Evolutionary conservation across 331 rosid species (phyloP).

Genomic region (Rosa hybrid): DNA sequence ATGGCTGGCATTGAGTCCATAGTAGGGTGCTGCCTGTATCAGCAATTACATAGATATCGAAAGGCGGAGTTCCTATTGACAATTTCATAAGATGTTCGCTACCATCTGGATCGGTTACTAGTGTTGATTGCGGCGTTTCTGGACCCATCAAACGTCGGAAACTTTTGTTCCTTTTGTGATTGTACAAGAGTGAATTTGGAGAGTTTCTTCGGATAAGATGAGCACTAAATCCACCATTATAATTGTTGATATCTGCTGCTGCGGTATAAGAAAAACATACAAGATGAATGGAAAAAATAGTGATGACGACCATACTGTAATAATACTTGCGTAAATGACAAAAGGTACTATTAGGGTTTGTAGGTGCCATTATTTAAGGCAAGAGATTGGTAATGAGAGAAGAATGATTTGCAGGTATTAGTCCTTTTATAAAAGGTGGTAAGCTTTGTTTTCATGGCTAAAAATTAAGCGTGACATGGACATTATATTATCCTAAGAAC

Average conservation of each 20-base stretch:
- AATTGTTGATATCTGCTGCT: neutral
- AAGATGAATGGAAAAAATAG: neutral
- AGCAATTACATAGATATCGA: neutral
- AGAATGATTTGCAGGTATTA: neutral
- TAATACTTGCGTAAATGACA: neutral
- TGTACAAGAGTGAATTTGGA: conserved; percentile 8
- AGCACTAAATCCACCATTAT: neutral
- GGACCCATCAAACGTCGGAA: neutral
- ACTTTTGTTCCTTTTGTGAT: neutral
- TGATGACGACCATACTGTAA: neutral
- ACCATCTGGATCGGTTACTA: neutral
- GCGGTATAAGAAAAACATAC: neutral
- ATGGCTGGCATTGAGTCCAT: conserved; percentile 18
- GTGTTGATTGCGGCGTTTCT: neutral
- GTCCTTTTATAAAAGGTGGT: neutral
- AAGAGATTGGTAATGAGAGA: too few species aligned
- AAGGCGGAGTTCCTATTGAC: neutral
- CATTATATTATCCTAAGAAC: neutral
- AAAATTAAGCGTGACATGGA: neutral
- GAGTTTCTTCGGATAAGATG: conserved; percentile 1
- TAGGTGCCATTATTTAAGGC: neutral
- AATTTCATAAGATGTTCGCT: neutral
- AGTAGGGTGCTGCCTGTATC: neutral
- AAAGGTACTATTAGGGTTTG: neutral
- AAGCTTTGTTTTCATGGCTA: neutral